Evolutionary conservation across 2,329 filamentous ascomycete species (phyloP), one percentile per base, ranked within the genome.

Genomic region (Shiraia sp.): DNA sequence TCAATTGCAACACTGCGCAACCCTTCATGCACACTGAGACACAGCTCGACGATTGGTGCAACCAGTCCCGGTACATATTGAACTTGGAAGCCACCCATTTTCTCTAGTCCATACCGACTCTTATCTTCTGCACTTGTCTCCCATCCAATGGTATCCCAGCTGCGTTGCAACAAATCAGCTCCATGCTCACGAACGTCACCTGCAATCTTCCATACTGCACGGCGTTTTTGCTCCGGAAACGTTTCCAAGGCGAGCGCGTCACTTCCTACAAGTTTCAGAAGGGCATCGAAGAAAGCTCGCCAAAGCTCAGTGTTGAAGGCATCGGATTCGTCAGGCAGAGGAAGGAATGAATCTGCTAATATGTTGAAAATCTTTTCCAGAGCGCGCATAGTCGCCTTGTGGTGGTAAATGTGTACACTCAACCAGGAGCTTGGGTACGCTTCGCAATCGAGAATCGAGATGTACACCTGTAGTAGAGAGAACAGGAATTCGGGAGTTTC

Each of bases 181-280:
- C 95, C 93, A 52, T 90, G 81, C 67, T 97, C 91, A 41, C 93
- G 82, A 36, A 99, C 90, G 71, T 99, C 95, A 5, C 93, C 93
- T 3, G 92, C 93, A 64, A 99, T 96, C 73, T 97, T 99, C 93
- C 95, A 99, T 1, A 97, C 92, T 1, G 93, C 92, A 40, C 93
- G 79, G 32, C 93, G 79, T 73, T 97, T 99, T 72, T 99, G 93
- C 68, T 99, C 95, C 0, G 93, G 90, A 63, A 96, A 97, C 0
- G 91, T 96, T 66, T 99, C 93, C 26, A 99, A 79, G 0, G 93
- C 91, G 14, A 99, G 79, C 0, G 87, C 88, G 25, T 91, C 85
- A 60, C 90, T 96, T 4, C 89, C 88, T 2, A 99, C 89, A 3
- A 97, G 83, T 62, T 88, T 90, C 19, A 99, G 78, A 22, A 99